Evolutionary conservation across 352 stramenopile species (phyloP).

Genomic region (Phytophthora agathidicida): DNA sequence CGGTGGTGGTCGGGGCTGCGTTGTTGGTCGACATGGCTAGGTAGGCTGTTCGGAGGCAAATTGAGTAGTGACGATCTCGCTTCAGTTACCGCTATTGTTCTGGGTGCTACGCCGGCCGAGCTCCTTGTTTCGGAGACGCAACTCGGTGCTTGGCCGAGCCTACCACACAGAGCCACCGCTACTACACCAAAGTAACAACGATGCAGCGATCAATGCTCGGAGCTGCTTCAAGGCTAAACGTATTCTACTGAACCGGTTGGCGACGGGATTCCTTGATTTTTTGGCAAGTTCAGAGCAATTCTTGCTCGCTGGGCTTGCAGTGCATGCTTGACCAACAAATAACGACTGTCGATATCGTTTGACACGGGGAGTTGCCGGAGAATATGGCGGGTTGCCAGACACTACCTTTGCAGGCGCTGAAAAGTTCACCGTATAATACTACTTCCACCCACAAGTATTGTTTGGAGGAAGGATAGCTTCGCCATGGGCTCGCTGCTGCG

Average conservation of each 20-base stretch:
- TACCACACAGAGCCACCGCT: constrained; percentile 25
- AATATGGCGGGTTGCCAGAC: no score
- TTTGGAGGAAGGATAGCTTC: no score
- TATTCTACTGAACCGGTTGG: constrained; percentile 43
- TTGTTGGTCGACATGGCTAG: constrained; percentile 26
- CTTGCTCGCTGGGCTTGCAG: constrained; percentile 39
- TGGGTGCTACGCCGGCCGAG: constrained; percentile 17
- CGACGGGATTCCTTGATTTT: constrained; percentile 29
- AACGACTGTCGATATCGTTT: no score
- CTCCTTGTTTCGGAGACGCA: constrained; percentile 21
- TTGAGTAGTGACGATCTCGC: constrained; percentile 38
- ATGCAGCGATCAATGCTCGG: constrained; percentile 29
- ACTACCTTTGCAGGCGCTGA: no score
- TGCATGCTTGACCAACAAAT: no score
- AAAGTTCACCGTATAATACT: no score
- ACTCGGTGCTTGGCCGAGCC: constrained; percentile 9
- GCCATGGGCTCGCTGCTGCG: no score
- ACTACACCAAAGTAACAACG: constrained; percentile 41
- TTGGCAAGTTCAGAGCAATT: constrained; percentile 29
- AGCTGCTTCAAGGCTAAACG: constrained; percentile 35
- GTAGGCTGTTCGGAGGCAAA: constrained; percentile 36
- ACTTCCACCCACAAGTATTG: no score
- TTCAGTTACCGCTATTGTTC: constrained; percentile 31
- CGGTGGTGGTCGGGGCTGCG: constrained; percentile 9
- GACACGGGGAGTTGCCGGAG: no score